A percentile compares a stretch with the other conserved stretches of the same genome.
These are phyloP conservation scores for Eremomyces bilateralis DNA, from an alignment of 495 filamentous ascomycete genomes.

Conservation along the genomic window DNA sequence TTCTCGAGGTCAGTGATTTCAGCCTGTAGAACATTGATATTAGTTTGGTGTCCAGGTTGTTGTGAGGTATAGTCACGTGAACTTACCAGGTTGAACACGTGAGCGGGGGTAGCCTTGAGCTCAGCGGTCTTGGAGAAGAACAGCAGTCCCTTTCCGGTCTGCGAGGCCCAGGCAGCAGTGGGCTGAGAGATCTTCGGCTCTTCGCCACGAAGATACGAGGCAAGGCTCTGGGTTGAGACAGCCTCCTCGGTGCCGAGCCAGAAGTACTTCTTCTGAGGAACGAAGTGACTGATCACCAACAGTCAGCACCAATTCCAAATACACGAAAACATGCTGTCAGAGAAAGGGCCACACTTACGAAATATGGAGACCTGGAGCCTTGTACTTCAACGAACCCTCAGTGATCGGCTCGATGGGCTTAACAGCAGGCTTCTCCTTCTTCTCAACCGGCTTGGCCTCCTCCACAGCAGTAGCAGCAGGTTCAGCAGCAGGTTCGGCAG, in stretches of 20 bases:
- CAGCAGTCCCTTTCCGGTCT: constrained; percentile 89
- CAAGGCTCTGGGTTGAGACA: constrained; percentile 49
- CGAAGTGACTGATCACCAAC: neutral
- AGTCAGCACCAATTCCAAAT: constrained; percentile 8
- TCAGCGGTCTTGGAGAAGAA: constrained; percentile 75
- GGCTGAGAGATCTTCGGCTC: constrained; percentile 65
- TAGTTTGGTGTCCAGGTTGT: constrained; percentile 6
- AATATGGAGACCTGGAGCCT: constrained; percentile 72
- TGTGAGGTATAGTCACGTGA: neutral
- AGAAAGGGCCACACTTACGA: neutral
- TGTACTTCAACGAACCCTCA: constrained; percentile 66
- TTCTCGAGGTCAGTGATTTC: constrained; percentile 57
- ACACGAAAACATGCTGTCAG: neutral
- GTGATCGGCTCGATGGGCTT: constrained; percentile 39
- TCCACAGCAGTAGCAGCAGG: constrained; percentile 20
- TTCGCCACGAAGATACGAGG: constrained; percentile 61
- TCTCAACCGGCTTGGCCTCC: constrained; percentile 21
- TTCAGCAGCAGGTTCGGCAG: constrained; percentile 12
- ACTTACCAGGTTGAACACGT: constrained; percentile 69
- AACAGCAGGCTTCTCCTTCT: constrained; percentile 24
- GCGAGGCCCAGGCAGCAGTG: constrained; percentile 64
- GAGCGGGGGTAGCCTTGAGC: constrained; percentile 57
- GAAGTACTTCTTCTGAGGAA: constrained; percentile 59
- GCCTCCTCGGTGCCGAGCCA: constrained; percentile 68
- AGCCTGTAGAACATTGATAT: constrained; percentile 28